Evolutionary conservation across 73 alveolate species (phyloP), one percentile per base, ranked within the genome.

Genomic region (Paramecium caudatum): DNA sequence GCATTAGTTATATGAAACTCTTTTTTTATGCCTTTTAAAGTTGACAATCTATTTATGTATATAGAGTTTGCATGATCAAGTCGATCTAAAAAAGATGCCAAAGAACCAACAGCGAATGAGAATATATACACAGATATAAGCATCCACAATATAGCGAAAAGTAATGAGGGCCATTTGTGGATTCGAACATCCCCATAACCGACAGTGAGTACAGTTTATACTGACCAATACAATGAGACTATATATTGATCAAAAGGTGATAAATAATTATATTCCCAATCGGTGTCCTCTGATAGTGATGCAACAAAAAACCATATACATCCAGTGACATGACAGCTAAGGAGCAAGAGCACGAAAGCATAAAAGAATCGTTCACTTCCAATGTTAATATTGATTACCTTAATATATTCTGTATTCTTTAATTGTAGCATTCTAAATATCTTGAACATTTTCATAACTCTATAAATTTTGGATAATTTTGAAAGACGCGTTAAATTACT

Each of bases 171-270:
- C 83, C 91, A 93, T 5, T 94, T 94, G 27, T 78, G 32, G 15
- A 95, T 95, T 46, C 80, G 81, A 19, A 95, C 82, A 90, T 95
- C 98, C 0, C 98, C 98, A 82, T 95, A 95, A 13, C 98, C 98
- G 7, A 95, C 96, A 2, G 98, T 95, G 36, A 86, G 34, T 3
- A 95, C 91, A 19, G 98, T 95, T 10, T 93, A 32, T 3, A 95
- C 85, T 17, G 98, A 86, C 84, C 84, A 68, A 68, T 68, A 68
- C 34, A 68, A 68, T 3, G 84, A 68, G 36, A 68, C 50, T 10
- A 68, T 68, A 32, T 68, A 68, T 68, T 68, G 33, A 68, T 68
- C 84, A 16, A 32, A 33, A 27, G 23, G 13, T 9, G 80, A 55
- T 5, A 55, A 27, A 25, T 27, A 55, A 55, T 55, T 55, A 3